Conservation (phyloP, 768 basidiomycete species). For the Mycena albidolilacea region DNA sequence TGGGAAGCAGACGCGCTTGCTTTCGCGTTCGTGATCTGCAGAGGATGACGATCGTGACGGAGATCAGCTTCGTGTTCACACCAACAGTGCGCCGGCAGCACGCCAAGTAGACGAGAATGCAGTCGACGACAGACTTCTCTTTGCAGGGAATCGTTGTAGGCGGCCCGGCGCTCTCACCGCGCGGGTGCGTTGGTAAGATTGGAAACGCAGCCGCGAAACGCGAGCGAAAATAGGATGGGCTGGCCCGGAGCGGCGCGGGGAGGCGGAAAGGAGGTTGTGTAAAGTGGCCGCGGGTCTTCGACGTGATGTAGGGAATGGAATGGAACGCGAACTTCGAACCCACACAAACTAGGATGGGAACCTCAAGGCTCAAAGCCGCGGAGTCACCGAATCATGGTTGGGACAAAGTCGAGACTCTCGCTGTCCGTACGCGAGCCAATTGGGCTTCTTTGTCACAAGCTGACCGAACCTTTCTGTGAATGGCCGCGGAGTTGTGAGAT, state of each 20-base stretch:
- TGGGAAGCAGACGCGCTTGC: neutral
- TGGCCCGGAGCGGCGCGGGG: neutral
- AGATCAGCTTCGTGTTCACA: neutral
- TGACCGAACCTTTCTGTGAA: too few relatives aligned
- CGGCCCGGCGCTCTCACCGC: neutral
- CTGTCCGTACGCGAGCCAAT: too few relatives aligned
- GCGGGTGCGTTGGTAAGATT: neutral
- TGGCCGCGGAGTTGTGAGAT: too few relatives aligned
- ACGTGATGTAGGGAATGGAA: neutral
- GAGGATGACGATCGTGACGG: conserved; percentile 3
- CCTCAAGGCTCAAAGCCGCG: neutral
- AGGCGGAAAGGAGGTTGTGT: neutral
- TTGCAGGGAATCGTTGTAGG: neutral
- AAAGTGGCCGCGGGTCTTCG: neutral
- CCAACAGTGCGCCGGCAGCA: neutral
- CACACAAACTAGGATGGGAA: neutral
- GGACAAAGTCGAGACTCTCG: neutral
- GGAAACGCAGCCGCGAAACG: neutral
- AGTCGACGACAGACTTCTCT: neutral
- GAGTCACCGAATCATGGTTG: neutral
- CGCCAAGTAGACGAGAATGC: conserved; percentile 14
- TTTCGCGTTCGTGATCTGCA: neutral
- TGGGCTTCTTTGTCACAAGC: too few relatives aligned
- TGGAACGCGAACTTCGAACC: neutral
- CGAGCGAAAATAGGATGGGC: neutral